Evolutionary conservation across 2,329 filamentous ascomycete genomes (phyloP).

Genomic region (Huntiella decipiens): DNA sequence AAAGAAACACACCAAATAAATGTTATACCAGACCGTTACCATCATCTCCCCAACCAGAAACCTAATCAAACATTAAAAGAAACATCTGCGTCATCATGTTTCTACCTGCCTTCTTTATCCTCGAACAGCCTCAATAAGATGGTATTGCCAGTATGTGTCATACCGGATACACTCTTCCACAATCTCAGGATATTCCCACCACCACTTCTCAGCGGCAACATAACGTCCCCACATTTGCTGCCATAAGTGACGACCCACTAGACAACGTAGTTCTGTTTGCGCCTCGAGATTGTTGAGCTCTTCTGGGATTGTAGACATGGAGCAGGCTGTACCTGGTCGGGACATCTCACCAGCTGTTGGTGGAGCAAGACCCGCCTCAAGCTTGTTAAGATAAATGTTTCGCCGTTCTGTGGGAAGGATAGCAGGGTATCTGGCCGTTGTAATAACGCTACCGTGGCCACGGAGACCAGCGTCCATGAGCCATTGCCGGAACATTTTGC

Average conservation of each 20-base stretch:
- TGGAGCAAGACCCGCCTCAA: neutral
- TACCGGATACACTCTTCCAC: constrained; percentile 34
- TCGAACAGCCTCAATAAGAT: constrained; percentile 34
- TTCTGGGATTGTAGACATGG: neutral
- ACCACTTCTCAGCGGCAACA: constrained; percentile 33
- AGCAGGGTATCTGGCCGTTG: constrained; percentile 31
- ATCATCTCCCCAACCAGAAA: neutral
- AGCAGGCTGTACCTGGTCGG: neutral
- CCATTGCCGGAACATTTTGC: constrained; percentile 38
- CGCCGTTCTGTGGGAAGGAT: constrained; percentile 18
- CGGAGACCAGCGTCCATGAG: constrained; percentile 35
- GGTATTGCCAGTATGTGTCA: constrained; percentile 40
- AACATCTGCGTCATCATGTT: neutral
- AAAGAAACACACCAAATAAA: neutral
- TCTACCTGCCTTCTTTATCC: neutral
- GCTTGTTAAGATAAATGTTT: constrained; percentile 3
- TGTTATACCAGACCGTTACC: neutral
- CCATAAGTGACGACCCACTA: constrained; percentile 40
- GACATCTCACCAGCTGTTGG: neutral
- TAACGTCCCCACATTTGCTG: constrained; percentile 38
- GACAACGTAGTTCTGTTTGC: constrained; percentile 29
- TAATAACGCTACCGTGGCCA: constrained; percentile 27
- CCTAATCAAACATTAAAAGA: constrained; percentile 3
- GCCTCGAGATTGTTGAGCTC: constrained; percentile 16
- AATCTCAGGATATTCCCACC: constrained; percentile 40